Evolutionary conservation across 805 yeast genomes (phyloP).

Genomic region (Isabelozyma gotoi): DNA sequence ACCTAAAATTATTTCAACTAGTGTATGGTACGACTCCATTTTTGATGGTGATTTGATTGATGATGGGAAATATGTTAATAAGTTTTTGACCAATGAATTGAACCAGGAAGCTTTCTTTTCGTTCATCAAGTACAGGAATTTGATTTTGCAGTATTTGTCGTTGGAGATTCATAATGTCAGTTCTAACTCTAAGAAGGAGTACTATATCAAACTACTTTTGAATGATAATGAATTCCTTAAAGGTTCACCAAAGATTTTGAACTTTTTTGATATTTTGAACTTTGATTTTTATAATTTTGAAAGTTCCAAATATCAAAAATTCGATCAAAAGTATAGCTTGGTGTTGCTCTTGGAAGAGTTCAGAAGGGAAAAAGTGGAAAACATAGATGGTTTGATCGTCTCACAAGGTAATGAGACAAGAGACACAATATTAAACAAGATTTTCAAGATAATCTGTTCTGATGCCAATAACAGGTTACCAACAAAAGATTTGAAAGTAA

Average conservation of each 20-base stretch:
- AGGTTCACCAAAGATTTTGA: conserved; percentile 66
- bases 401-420: conserved; percentile 12
- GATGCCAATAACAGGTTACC: conserved; percentile 11
- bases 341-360: conserved; percentile 31
- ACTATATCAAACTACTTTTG: conserved; percentile 54
- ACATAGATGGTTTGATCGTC: conserved; percentile 5
- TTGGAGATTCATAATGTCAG: conserved; percentile 69
- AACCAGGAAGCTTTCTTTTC: conserved; percentile 56
- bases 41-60: conserved; percentile 44
- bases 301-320: conserved; percentile 32
- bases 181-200: conserved; percentile 50
- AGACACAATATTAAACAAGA: conserved; percentile 23
- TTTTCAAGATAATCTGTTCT: conserved; percentile 20
- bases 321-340: conserved; percentile 26
- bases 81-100: conserved; percentile 28
- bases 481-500: conserved; percentile 16
- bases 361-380: conserved; percentile 4
- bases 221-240: conserved; percentile 48
- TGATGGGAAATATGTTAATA: conserved; percentile 16
- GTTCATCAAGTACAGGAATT: conserved; percentile 61
- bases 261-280: conserved; percentile 70
- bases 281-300: conserved; percentile 49
- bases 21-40: conserved; percentile 52
- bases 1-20: conserved; percentile 52
- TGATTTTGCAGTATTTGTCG: conserved; percentile 63